Evolutionary conservation across 1,284 basidiomycete genomes (phyloP).

Genomic region (Peniophora sp.): DNA sequence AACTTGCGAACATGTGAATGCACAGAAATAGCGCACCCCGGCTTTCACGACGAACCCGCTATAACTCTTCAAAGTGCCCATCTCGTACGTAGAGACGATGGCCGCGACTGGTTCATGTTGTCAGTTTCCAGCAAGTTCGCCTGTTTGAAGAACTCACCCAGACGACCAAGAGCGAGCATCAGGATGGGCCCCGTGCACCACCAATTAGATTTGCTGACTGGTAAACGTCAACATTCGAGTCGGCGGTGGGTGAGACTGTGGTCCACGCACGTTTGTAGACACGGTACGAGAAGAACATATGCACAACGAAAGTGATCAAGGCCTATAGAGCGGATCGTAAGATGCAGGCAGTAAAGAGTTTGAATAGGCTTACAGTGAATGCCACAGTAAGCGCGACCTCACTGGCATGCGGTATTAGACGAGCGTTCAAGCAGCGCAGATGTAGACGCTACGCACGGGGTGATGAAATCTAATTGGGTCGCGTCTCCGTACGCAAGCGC

Average conservation of each 20-base stretch:
- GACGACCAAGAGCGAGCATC: too few species aligned
- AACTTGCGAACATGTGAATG: background rate
- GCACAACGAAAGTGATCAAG: background rate
- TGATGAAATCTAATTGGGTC: background rate
- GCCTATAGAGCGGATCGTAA: too few species aligned
- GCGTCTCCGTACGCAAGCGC: background rate
- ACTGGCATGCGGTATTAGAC: background rate
- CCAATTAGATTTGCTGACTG: too few species aligned
- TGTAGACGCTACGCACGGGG: background rate
- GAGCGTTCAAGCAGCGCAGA: background rate
- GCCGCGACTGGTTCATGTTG: background rate
- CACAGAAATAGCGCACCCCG: background rate
- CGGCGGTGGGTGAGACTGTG: too few species aligned
- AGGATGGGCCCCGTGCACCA: too few species aligned
- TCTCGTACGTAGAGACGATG: constrained; percentile 12
- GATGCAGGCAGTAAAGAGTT: background rate
- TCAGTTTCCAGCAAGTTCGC: background rate
- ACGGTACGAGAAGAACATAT: too few species aligned
- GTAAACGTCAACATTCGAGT: too few species aligned
- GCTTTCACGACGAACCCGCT: background rate
- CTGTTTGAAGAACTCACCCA: background rate
- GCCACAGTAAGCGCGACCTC: constrained; percentile 38
- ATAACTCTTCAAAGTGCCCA: constrained; percentile 16
- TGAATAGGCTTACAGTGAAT: constrained; percentile 27
- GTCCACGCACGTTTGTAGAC: too few species aligned